These are phyloP conservation scores for Dichomitus squalens DNA, from an alignment of 1,284 basidiomycete species.

Conservation along the genomic window DNA sequence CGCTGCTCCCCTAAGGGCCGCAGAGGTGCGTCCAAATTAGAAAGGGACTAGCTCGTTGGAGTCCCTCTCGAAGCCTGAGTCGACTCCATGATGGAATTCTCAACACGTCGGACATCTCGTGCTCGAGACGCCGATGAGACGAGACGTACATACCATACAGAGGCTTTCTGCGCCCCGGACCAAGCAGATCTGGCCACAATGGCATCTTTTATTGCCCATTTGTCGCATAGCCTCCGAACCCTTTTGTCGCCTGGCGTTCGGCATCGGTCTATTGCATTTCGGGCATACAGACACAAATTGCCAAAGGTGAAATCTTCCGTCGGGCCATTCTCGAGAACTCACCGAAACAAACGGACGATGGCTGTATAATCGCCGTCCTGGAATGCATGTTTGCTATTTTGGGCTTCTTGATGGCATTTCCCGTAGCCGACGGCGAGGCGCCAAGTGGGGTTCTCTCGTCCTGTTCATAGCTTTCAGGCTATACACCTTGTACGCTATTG, in stretches of 20 bases:
- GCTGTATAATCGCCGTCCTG: not conserved
- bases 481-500: not conserved
- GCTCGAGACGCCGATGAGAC: no score
- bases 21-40: not conserved
- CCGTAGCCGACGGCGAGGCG: not conserved
- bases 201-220: not conserved
- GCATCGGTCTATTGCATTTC: not conserved
- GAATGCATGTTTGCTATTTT: not conserved
- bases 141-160: not conserved
- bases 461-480: not conserved
- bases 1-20: not conserved
- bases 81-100: not conserved
- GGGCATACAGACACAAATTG: not conserved
- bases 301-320: not conserved
- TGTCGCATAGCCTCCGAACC: not conserved
- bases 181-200: not conserved
- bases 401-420: not conserved
- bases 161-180: no score
- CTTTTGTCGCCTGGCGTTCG: not conserved
- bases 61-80: no score
- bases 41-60: not conserved
- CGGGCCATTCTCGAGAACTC: not conserved
- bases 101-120: not conserved
- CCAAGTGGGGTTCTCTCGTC: not conserved
- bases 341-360: not conserved